Evolutionary conservation across 176 grass and related monocot genomes (phyloP).

Genomic region (Carex pumila): DNA sequence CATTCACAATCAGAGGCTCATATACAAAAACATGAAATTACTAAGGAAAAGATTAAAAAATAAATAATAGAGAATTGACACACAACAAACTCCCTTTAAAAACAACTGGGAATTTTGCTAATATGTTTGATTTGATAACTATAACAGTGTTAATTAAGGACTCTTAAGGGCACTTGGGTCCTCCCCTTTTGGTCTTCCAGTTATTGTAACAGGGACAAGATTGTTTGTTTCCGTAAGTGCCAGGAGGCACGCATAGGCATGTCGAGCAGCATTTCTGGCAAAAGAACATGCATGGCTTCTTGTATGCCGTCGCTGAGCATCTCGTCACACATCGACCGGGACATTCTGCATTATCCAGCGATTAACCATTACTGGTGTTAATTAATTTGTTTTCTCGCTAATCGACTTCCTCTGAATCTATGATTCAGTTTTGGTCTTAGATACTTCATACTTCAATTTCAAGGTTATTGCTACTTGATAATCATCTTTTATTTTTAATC

Average conservation of each 20-base stretch:
- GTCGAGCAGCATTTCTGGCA: slow-evolving; percentile 62
- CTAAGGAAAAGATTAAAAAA: background rate
- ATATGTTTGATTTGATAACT: background rate
- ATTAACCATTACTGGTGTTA: background rate
- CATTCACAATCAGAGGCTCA: background rate
- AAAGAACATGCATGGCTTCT: slow-evolving; percentile 82
- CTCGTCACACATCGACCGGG: slow-evolving; percentile 23
- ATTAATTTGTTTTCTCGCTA: background rate
- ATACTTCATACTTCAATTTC: too few relatives aligned
- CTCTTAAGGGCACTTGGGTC: slow-evolving; percentile 60
- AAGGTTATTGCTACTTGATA: background rate
- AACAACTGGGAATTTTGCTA: background rate
- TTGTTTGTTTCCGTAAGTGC: slow-evolving; percentile 65
- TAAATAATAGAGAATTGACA: background rate
- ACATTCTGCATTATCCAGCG: slow-evolving; percentile 30
- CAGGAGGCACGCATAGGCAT: slow-evolving; percentile 58
- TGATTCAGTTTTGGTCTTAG: too few relatives aligned
- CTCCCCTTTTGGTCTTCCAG: slow-evolving; percentile 83
- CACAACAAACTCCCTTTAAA: background rate
- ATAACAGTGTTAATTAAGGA: background rate
- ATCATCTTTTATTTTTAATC: background rate
- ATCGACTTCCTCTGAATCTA: background rate
- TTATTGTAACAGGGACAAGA: slow-evolving; percentile 60
- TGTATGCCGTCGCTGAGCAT: slow-evolving; percentile 63
- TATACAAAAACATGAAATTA: background rate